phyloP scores from a whole-genome alignment of 371 early-diverging fungal species.

The Mucor indicus region DNA sequence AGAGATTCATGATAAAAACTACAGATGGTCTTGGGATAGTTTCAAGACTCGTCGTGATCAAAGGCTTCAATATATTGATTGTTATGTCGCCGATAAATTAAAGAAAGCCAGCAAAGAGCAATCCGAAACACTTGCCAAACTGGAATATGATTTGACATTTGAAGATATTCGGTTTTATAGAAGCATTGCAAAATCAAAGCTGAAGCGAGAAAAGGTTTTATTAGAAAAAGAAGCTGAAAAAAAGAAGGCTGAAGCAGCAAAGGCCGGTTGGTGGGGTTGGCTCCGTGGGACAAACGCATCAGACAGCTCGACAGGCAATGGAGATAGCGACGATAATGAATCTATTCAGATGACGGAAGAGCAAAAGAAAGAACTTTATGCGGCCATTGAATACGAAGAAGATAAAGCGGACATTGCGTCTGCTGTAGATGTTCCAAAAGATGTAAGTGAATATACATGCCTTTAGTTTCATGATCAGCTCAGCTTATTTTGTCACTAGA shows the following conservation, averaged over 20 bases:
- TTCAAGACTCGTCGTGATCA: slow-evolving; percentile 70
- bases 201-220: slow-evolving; percentile 56
- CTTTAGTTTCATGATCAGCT: neutral
- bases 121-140: slow-evolving; percentile 31
- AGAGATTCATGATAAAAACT: slow-evolving; percentile 73
- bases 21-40: slow-evolving; percentile 75
- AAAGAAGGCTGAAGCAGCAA: slow-evolving; percentile 24
- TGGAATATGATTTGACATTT: slow-evolving; percentile 69
- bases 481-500: slow-evolving; percentile 14
- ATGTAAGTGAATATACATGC: slow-evolving; percentile 46
- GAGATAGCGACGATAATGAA: slow-evolving; percentile 8
- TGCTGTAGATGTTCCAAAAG: slow-evolving; percentile 73
- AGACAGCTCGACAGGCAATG: neutral
- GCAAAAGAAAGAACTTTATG: slow-evolving; percentile 71
- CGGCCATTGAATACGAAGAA: slow-evolving; percentile 83
- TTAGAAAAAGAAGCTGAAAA: slow-evolving; percentile 38
- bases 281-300: slow-evolving; percentile 4
- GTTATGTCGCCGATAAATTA: slow-evolving; percentile 56
- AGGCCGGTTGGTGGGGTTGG: slow-evolving; percentile 52
- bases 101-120: slow-evolving; percentile 40
- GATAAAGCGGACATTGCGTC: slow-evolving; percentile 43
- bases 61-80: slow-evolving; percentile 63
- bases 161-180: slow-evolving; percentile 82
- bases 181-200: slow-evolving; percentile 57
- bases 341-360: slow-evolving; percentile 46